Evolutionary conservation across 352 stramenopile species (phyloP).

Genomic region (Pilasporangium apinafurcum): DNA sequence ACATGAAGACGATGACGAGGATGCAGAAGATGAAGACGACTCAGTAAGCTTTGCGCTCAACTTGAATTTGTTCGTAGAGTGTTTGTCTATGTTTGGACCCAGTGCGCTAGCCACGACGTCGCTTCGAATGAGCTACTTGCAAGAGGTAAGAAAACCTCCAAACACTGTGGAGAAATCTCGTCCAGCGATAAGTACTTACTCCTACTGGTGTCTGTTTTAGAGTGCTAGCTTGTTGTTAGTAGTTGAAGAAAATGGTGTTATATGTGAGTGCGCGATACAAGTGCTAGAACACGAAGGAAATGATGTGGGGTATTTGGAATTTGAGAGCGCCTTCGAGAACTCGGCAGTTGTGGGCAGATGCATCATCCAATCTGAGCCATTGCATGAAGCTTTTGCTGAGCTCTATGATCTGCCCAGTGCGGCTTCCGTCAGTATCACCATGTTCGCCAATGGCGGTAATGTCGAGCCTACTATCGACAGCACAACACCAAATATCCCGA

Average conservation of each 20-base stretch:
- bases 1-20: conserved; percentile 6
- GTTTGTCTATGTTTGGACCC: conserved; percentile 73
- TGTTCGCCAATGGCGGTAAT: conserved; percentile 23
- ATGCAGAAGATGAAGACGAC: conserved; percentile 18
- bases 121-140: conserved; percentile 63
- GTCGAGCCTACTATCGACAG: too few relatives aligned
- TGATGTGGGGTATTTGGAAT: conserved; percentile 64
- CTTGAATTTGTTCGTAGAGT: conserved; percentile 67
- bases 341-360: conserved; percentile 66
- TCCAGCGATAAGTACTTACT: conserved; percentile 2
- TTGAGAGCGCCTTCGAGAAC: conserved; percentile 74
- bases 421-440: conserved; percentile 70
- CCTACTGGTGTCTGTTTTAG: conserved; percentile 13
- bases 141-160: conserved; percentile 18
- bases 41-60: conserved; percentile 73
- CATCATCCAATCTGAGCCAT: conserved; percentile 78
- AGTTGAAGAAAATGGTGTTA: conserved; percentile 77
- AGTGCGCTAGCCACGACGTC: conserved; percentile 62
- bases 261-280: conserved; percentile 82
- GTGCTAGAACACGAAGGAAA: conserved; percentile 72
- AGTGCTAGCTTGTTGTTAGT: conserved; percentile 58
- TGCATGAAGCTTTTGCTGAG: conserved; percentile 77
- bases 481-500: conserved; percentile 2
- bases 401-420: conserved; percentile 80
- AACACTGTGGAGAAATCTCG: background rate